Conservation (phyloP, 371 early-diverging fungal species). For the Syncephalastrum sp. region DNA sequence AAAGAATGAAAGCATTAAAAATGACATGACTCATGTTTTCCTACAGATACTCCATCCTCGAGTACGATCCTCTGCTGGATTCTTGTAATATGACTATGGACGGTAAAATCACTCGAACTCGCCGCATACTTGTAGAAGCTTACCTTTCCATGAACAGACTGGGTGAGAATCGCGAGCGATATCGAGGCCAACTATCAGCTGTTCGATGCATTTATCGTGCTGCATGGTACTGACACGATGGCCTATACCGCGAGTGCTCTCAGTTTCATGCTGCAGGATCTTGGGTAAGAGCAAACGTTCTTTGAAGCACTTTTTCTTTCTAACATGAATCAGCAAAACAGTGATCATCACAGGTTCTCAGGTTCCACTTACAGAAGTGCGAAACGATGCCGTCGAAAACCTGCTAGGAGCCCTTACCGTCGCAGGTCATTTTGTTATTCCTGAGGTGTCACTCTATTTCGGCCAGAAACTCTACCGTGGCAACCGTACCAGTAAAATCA, state of each 20-base stretch:
- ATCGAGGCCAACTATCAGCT: constrained; percentile 91
- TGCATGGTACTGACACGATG: constrained; percentile 97
- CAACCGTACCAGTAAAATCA: constrained; percentile 90
- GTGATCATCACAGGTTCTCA: constrained; percentile 98
- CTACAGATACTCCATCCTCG: constrained; percentile 80
- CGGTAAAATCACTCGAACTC: constrained; percentile 35
- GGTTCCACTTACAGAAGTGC: constrained; percentile 91
- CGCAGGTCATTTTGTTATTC: constrained; percentile 97
- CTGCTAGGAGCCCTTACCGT: constrained; percentile 87
- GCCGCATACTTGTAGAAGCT: background rate
- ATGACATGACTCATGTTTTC: background rate
- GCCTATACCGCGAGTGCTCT: constrained; percentile 92
- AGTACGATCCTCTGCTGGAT: constrained; percentile 91
- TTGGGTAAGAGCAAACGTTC: constrained; percentile 56
- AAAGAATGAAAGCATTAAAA: background rate
- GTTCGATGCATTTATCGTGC: constrained; percentile 92
- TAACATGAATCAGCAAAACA: constrained; percentile 67
- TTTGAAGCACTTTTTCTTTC: background rate
- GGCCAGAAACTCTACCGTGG: constrained; percentile 94
- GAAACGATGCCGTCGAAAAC: constrained; percentile 97
- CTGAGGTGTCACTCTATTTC: constrained; percentile 95
- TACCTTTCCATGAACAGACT: constrained; percentile 56
- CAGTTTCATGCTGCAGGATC: constrained; percentile 93
- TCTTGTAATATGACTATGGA: constrained; percentile 94
- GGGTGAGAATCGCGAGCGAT: constrained; percentile 94